Percentiles rank a stretch among this genome's conserved stretches.
These are phyloP conservation scores for Ogataea degrootiae DNA, from an alignment of 805 yeast species.

Conservation along the genomic window DNA sequence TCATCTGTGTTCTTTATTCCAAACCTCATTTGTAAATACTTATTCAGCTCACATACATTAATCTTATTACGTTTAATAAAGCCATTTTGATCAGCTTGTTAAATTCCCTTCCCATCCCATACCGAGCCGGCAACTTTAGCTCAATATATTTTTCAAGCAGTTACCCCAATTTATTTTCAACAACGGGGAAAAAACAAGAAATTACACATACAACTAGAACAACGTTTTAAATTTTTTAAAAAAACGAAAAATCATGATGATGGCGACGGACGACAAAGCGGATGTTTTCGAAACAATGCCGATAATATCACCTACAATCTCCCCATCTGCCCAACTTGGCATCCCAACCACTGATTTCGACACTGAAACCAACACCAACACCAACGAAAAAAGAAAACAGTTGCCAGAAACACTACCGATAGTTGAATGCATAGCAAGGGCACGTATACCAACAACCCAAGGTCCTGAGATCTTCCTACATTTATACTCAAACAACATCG, in stretches of 20 bases:
- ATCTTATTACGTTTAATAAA: too few species aligned
- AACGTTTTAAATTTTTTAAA: too few species aligned
- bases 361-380: not conserved
- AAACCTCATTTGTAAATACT: too few species aligned
- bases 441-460: constrained; percentile 92
- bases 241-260: not conserved
- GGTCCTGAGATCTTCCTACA: constrained; percentile 95
- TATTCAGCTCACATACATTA: too few species aligned
- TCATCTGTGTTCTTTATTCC: too few species aligned
- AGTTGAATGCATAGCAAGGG: constrained; percentile 88
- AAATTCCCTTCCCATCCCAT: too few species aligned
- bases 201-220: too few species aligned
- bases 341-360: too few species aligned
- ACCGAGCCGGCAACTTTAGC: too few species aligned
- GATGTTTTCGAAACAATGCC: constrained; percentile 34
- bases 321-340: constrained; percentile 20
- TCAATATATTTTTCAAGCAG: not conserved
- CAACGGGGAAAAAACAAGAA: too few species aligned
- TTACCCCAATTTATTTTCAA: too few species aligned
- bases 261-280: not conserved
- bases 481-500: constrained; percentile 79
- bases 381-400: constrained; percentile 30
- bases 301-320: constrained; percentile 36
- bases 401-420: constrained; percentile 58
- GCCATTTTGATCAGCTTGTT: too few species aligned